Base-by-base conservation (phyloP, 805 yeast species). In the Metschnikowia noctiluminum region DNA sequence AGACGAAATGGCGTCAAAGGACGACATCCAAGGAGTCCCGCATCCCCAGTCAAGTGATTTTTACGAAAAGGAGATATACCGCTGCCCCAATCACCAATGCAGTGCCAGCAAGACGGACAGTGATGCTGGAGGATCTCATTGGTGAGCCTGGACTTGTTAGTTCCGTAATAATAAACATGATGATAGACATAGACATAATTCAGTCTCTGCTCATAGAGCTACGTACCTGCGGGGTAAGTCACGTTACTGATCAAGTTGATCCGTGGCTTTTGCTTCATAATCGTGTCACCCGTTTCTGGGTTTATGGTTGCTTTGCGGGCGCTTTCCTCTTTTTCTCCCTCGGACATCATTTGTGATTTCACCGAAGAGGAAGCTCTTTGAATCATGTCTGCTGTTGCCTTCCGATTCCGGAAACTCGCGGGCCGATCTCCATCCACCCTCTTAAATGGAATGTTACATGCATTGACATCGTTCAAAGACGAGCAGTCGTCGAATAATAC, bases 361-460 rank as follows among this genome's bases (percentile, higher is more conserved):
- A 50, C 53, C 39, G 40, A 30, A 6, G 53, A 46, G 11, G 50
- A 41, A 8, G 56, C 48, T 11, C 41, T 26, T 16, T 47, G 49
- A 10, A 46, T 34, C 3, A 47, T 41, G 13, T 40, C 53, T n/a
- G 35, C 45, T 14, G 38, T 42, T 11, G 41, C 47, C 36, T 44
- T 48, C 28, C 49, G 39, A 28, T 35, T 48, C 21, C 47, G 43
- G 38, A 50, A 51, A 8, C 48, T 45, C 16, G 55, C 45, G 16
- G 50, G 55, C 38, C 50, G 45, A 32, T 50, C 53, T 15, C 56
- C 68, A 53, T 74, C 76, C 28, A 62, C 67, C 49, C 76, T 76
- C 58, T 72, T 76, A 60, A 76, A 76, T 4, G 81, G 81, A 13
- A 78, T 62, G 44, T 69, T 66, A 55, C 82, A 77, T 2, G 81